These are phyloP conservation scores for Usnea hakonensis DNA, from an alignment of 495 filamentous ascomycete species.

Conservation along the genomic window DNA sequence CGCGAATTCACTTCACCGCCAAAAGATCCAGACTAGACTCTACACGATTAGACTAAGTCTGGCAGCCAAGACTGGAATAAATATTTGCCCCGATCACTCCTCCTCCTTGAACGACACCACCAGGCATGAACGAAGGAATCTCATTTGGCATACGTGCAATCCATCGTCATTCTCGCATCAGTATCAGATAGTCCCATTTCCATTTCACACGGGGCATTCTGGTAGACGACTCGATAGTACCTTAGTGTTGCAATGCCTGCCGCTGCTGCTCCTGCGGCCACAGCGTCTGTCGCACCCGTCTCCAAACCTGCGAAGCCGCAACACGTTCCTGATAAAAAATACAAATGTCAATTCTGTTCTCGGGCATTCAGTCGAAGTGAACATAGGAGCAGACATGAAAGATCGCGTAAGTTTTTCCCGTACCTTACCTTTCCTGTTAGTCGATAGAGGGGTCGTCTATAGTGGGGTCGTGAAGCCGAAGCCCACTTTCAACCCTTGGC, in stretches of 20 bases:
- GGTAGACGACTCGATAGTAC: slow-evolving; percentile 12
- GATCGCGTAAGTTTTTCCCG: slow-evolving; percentile 81
- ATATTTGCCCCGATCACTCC: slow-evolving; percentile 9
- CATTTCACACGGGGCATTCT: slow-evolving; percentile 19
- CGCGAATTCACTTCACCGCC: background rate
- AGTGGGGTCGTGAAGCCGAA: slow-evolving; percentile 21
- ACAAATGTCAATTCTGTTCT: slow-evolving; percentile 98
- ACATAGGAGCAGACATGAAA: slow-evolving; percentile 92
- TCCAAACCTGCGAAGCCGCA: slow-evolving; percentile 36
- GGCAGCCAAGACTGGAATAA: slow-evolving; percentile 16
- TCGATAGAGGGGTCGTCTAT: slow-evolving; percentile 20
- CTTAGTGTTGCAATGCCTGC: slow-evolving; percentile 28
- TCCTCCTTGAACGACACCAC: slow-evolving; percentile 3
- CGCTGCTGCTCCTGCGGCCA: slow-evolving; percentile 45
- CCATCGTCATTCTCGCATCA: slow-evolving; percentile 14
- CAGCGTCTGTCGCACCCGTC: slow-evolving; percentile 22
- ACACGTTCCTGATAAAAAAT: slow-evolving; percentile 59
- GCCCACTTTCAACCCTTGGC: no score
- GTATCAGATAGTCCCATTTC: slow-evolving; percentile 20
- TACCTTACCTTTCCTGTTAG: slow-evolving; percentile 15
- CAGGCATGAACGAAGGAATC: slow-evolving; percentile 19
- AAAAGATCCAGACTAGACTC: slow-evolving; percentile 11
- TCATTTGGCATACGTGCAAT: slow-evolving; percentile 16
- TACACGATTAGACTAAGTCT: slow-evolving; percentile 15
- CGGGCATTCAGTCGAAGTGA: slow-evolving; percentile 95